Evolutionary conservation across 2,329 filamentous ascomycete species (phyloP).

Genomic region (Ophidiomyces ophidiicola): DNA sequence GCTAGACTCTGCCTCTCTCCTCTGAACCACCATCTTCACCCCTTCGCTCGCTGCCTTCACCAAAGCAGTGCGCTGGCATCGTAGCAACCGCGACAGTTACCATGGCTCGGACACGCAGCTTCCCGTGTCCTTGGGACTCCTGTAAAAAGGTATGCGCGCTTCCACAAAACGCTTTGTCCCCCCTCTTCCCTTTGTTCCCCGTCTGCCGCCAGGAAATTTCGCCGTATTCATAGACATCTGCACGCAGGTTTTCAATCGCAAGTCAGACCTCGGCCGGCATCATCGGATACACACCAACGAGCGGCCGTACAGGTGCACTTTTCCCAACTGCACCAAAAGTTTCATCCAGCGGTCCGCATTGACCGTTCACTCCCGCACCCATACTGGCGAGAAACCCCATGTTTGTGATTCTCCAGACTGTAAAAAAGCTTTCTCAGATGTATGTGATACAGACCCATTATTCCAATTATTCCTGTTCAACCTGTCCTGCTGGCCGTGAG

Average conservation of each 20-base stretch:
- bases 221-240: background rate
- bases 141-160: conserved; percentile 31
- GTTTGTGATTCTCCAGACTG: conserved; percentile 33
- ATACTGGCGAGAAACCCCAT: conserved; percentile 36
- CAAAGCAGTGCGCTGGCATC: background rate
- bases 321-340: conserved; percentile 36
- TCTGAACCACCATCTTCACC: background rate
- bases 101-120: conserved; percentile 34
- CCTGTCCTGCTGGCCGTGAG: background rate
- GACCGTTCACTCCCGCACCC: conserved; percentile 36
- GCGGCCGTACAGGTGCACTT: conserved; percentile 36
- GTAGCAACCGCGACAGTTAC: conserved; percentile 1
- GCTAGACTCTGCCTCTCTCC: background rate
- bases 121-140: conserved; percentile 33
- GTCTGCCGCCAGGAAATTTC: conserved; percentile 2
- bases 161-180: background rate
- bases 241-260: conserved; percentile 37
- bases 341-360: conserved; percentile 39
- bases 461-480: conserved; percentile 6
- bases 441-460: conserved; percentile 19
- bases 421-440: conserved; percentile 35
- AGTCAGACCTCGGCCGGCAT: conserved; percentile 37
- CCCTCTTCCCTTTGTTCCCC: background rate
- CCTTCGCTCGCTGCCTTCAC: background rate
- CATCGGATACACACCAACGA: conserved; percentile 39